Percentiles rank a stretch among this genome's conserved stretches.
Evolutionary conservation across 257 asterid genomes (phyloP).

Genomic region (Forsythia suspensa): DNA sequence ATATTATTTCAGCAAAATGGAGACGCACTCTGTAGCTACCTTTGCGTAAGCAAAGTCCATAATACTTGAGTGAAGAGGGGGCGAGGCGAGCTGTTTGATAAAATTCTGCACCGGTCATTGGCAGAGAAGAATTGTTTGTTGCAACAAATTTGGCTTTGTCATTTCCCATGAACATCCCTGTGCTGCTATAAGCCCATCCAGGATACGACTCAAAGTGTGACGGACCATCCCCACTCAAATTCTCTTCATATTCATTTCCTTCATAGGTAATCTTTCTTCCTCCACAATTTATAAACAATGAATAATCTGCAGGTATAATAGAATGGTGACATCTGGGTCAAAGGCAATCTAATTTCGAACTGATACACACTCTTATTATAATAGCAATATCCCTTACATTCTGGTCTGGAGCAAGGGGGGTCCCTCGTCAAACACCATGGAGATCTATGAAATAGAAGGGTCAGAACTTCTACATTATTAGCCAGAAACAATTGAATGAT

Average conservation of each 20-base stretch:
- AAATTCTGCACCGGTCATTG: constrained; percentile 32
- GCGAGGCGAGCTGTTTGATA: constrained; percentile 79
- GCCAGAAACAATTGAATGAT: background rate
- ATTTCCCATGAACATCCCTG: constrained; percentile 48
- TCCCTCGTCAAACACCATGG: constrained; percentile 73
- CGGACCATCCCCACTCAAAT: constrained; percentile 47
- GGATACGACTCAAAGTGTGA: constrained; percentile 44
- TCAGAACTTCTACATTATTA: constrained; percentile 19
- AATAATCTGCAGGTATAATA: constrained; percentile 46
- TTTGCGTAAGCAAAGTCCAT: constrained; percentile 69
- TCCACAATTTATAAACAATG: constrained; percentile 82
- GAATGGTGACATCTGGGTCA: constrained; percentile 9
- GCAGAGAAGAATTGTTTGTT: constrained; percentile 29
- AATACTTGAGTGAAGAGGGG: constrained; percentile 72
- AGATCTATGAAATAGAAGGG: constrained; percentile 28
- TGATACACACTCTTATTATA: background rate
- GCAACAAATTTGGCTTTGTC: constrained; percentile 12
- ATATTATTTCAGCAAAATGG: constrained; percentile 88
- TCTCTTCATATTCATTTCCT: constrained; percentile 61
- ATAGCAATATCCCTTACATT: constrained; percentile 37
- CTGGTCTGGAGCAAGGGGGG: constrained; percentile 59
- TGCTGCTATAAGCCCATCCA: constrained; percentile 84
- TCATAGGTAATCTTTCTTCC: constrained; percentile 45
- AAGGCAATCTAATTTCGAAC: background rate
- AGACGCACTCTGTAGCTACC: constrained; percentile 92